Conservation (phyloP, 768 basidiomycete species). For the Tricholoma sp. region DNA sequence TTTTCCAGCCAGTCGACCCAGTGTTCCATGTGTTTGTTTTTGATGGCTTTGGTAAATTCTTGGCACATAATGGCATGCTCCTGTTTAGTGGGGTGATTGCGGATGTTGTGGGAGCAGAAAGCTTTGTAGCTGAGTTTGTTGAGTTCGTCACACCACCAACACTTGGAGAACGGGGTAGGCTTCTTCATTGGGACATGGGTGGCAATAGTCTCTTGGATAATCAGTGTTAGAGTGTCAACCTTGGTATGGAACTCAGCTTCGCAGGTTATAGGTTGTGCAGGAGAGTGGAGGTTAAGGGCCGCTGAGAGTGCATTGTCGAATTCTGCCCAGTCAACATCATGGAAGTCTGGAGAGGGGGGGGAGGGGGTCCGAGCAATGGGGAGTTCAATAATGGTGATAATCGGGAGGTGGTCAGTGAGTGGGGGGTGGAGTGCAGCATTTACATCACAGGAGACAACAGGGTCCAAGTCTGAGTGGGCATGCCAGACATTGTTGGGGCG, state of each 20-base stretch:
- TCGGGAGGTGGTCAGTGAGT: slow-evolving; percentile 29
- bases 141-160: slow-evolving; percentile 18
- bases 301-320: slow-evolving; percentile 11
- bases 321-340: slow-evolving; percentile 14
- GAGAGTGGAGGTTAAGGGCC: neutral
- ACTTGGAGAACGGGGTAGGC: slow-evolving; percentile 12
- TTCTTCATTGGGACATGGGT: slow-evolving; percentile 2
- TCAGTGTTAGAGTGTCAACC: neutral
- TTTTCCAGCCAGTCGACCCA: neutral
- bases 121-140: neutral
- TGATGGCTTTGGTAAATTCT: neutral
- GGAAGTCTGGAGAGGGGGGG: slow-evolving; percentile 8
- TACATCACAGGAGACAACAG: neutral
- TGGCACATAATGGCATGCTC: neutral
- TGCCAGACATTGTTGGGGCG: neutral
- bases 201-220: slow-evolving; percentile 9
- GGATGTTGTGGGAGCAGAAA: neutral
- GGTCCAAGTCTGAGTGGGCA: neutral
- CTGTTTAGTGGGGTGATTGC: neutral
- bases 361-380: neutral
- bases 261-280: neutral
- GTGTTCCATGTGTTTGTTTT: neutral
- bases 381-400: slow-evolving; percentile 12
- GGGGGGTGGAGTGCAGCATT: slow-evolving; percentile 3
- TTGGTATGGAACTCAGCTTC: slow-evolving; percentile 2